Percentiles rank a stretch among this genome's conserved stretches.
phyloP scores from a whole-genome alignment of 768 basidiomycete genomes.

The Trametes coccinea region DNA sequence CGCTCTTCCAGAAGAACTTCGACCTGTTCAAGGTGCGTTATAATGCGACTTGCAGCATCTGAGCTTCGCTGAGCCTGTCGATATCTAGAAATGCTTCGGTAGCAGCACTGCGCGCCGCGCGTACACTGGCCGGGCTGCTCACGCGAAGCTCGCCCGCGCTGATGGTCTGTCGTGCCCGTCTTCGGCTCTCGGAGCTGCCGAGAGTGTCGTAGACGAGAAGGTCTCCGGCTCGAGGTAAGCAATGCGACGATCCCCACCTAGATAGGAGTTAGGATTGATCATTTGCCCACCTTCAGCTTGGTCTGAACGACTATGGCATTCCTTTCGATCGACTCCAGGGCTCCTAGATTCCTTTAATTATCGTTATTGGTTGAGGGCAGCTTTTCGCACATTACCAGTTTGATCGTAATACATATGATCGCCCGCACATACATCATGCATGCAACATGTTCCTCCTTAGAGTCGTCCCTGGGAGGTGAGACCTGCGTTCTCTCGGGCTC shows the following conservation, averaged over 20 bases:
- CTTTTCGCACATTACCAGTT: slow-evolving; percentile 10
- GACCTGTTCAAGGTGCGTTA: slow-evolving; percentile 27
- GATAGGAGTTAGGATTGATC: no score
- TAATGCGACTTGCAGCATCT: neutral
- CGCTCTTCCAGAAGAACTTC: slow-evolving; percentile 26
- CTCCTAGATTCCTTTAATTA: slow-evolving; percentile 15
- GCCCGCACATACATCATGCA: slow-evolving; percentile 4
- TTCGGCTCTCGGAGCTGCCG: neutral
- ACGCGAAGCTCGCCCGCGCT: slow-evolving; percentile 1
- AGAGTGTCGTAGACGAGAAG: slow-evolving; percentile 8
- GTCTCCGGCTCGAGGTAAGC: slow-evolving; percentile 15
- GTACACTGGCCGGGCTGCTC: slow-evolving; percentile 7
- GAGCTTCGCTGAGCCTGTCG: neutral
- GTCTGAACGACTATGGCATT: slow-evolving; percentile 2
- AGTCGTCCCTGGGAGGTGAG: neutral
- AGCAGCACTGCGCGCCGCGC: slow-evolving; percentile 14
- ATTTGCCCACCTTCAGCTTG: no score
- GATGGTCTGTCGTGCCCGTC: slow-evolving; percentile 7
- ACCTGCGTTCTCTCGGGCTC: neutral
- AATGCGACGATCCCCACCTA: no score
- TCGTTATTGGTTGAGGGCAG: slow-evolving; percentile 19
- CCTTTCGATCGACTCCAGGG: slow-evolving; percentile 16
- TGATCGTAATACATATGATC: slow-evolving; percentile 19
- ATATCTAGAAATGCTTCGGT: slow-evolving; percentile 25
- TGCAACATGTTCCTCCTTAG: neutral